Evolutionary conservation across 2,329 filamentous ascomycete genomes (phyloP), one percentile per base, ranked within the genome.

Genomic region (Trichoderma endophyticum): DNA sequence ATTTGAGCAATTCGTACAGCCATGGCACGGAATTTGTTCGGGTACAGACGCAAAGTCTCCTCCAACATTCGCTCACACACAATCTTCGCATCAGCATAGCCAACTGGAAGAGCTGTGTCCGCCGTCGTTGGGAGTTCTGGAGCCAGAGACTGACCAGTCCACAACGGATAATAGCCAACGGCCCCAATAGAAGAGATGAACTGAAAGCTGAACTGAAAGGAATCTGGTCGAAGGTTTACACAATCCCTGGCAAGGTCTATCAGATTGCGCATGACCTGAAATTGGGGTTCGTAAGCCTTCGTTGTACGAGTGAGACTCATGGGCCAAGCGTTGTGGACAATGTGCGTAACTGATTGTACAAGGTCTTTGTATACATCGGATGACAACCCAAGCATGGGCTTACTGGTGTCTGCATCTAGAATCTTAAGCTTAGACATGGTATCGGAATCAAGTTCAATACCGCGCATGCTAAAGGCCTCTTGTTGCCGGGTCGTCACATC

Each of bases 1-100:
- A 90, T 85, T 76, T 90, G 88, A 0, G 85, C 88, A 0, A 83
- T 79, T 0, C 87, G 82, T 0, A 85, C 82, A 0, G 77, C 77
- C 80, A 83, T 85, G 1, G 84, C 72, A 15, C 82, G 81, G 78
- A 88, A 87, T 1, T 74, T 77, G 0, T 80, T 71, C 0, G 83
- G 82, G 72, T 84, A 76, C n/a, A 78, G 75, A 71, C 84, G 82
- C 1, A 88, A 76, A 0, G 86, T 88, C 63, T 82, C 78, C 56
- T 84, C 82, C 0, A 89, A 80, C 77, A 88, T 85, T 3, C 78
- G 75, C 75, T 88, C 86, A 75, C 86, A 88, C 0, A 81, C 80
- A 54, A 76, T 84, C 73, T 89, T 88, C 2, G 85, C 87, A 6
- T 88, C 86, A 7, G 80, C 80, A 73, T 88, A 88, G n/a, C 86